Base-by-base conservation (phyloP, 2,329 filamentous ascomycete genomes). In the Xylaria sp. region DNA sequence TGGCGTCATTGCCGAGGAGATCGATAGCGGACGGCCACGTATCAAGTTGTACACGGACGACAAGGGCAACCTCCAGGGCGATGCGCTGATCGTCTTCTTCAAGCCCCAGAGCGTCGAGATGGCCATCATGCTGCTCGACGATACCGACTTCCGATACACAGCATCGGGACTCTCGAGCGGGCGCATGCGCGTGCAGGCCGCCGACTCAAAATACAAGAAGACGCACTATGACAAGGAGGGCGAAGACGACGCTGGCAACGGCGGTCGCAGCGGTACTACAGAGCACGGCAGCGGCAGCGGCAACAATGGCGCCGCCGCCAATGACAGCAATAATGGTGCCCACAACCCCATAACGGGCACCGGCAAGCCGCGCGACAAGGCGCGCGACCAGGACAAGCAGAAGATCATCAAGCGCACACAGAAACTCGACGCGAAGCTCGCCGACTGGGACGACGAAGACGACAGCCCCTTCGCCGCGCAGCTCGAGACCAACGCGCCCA, bases 361-460 rank as follows among this genome's bases (percentile, higher is more conserved):
- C 44, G 78, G 77, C 58, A 82, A 82, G 69, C 84, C 84, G 68
- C 83, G 84, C 65, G 84, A 87, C 70, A 81, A 81, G 55, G 73
- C 76, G 65, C 76, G 88, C 73, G 85, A 87, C 75, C 89, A 89
- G 71, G 93, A 97, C 72, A 93, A 95, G 81, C 90, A 92, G 79
- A 97, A 97, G 83, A 92, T 97, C 69, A 97, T 97, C 78, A 92
- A 90, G 81, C 94, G 94, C 81, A 95, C 93, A 0, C 92, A 97
- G 80, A 96, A 95, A 79, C 86, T 98, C 75, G 93, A 95, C 76
- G 95, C 94, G 58, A 94, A 95, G 82, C 88, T 98, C 41, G 92
- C 94, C 3, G 94, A 98, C 80, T 99, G 96, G 96, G 92, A 94
- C 77, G 95, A 98, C 77, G 94, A 98, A 78, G 91, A 95, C 64